Conservation (phyloP, 129 eudicot species). For the Centella asiatica region DNA sequence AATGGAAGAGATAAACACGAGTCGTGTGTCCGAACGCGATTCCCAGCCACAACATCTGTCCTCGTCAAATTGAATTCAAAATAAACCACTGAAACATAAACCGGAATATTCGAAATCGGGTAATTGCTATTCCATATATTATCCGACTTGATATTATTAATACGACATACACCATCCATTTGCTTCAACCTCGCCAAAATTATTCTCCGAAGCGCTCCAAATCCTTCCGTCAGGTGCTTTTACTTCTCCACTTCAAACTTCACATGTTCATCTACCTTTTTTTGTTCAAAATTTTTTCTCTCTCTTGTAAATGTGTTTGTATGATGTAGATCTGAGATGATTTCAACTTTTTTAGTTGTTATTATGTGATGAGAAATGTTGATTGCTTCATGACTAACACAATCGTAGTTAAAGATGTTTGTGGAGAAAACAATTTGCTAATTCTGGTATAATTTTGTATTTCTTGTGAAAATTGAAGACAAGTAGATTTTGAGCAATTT, state of each 20-base stretch:
- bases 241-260: neutral
- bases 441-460: no score
- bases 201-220: neutral
- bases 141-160: neutral
- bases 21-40: no score
- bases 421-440: no score
- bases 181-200: neutral
- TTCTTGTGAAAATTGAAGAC: no score
- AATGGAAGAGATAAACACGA: no score
- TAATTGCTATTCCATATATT: neutral
- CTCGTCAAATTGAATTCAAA: no score
- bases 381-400: no score
- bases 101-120: neutral
- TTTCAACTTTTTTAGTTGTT: neutral
- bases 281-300: no score
- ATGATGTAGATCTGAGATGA: neutral
- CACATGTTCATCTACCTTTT: no score
- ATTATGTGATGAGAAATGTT: neutral
- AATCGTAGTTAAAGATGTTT: no score
- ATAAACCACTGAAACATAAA: no score
- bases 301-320: neutral
- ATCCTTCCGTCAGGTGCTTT: neutral
- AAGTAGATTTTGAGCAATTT: neutral
- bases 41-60: no score
- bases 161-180: neutral